Percentiles rank a stretch among this genome's conserved stretches.
These are phyloP conservation scores for Scenedesmus sp. DNA, from an alignment of 163 green algal species.

Conservation along the genomic window DNA sequence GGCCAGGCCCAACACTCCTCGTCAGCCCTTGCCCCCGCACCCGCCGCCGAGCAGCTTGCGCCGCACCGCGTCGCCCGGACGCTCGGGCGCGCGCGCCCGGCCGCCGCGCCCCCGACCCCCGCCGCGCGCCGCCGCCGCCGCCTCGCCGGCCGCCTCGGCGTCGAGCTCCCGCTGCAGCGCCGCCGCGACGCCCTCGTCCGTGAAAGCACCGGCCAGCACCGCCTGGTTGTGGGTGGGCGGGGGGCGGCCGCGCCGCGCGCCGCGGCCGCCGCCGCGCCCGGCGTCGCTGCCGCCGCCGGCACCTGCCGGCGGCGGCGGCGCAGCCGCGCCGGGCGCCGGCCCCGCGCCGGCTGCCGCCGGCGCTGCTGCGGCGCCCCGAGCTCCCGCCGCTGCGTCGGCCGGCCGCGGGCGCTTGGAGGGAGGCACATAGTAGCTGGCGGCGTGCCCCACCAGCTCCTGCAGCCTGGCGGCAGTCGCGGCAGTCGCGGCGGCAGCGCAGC, in stretches of 20 bases:
- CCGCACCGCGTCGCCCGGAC: conserved; percentile 16
- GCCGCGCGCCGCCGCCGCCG: neutral
- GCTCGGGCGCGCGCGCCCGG: neutral
- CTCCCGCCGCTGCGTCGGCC: neutral
- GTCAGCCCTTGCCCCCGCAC: neutral
- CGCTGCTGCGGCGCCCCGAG: neutral
- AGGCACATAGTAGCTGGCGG: conserved; percentile 32
- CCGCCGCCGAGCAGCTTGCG: conserved; percentile 7
- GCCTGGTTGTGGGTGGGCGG: neutral
- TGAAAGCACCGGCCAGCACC: neutral
- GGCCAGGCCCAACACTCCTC: neutral
- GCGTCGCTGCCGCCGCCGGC: too few relatives aligned
- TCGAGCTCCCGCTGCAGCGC: conserved; percentile 25
- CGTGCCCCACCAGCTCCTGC: conserved; percentile 19
- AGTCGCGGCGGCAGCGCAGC: neutral
- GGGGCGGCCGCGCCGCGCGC: too few relatives aligned
- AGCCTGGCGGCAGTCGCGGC: neutral
- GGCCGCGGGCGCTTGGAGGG: neutral
- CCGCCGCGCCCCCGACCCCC: neutral
- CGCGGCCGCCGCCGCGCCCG: too few relatives aligned
- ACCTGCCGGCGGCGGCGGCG: too few relatives aligned
- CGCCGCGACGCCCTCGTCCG: conserved; percentile 13
- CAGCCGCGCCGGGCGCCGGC: too few relatives aligned
- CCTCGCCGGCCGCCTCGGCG: neutral
- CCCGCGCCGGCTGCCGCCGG: too few relatives aligned